Percentiles rank a stretch among this genome's conserved stretches.
phyloP scores from a whole-genome alignment of 441 rosid genomes.

The Pelargonium citronellum region DNA sequence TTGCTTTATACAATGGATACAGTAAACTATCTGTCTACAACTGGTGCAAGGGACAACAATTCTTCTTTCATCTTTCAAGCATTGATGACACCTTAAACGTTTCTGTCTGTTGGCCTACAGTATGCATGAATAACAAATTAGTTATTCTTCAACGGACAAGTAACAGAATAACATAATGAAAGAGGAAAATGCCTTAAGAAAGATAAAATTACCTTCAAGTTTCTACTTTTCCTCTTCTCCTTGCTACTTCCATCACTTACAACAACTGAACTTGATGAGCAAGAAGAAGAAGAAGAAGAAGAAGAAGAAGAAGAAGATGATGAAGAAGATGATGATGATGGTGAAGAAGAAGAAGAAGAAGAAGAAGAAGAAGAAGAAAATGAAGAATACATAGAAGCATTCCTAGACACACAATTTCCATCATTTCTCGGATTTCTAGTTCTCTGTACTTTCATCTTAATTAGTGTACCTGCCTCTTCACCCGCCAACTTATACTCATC shows the following conservation, averaged over 20 bases:
- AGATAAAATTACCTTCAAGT: constrained; percentile 30
- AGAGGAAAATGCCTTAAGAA: constrained; percentile 10
- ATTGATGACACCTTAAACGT: constrained; percentile 66
- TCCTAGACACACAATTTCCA: background rate
- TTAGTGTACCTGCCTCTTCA: constrained; percentile 21
- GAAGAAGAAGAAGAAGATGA: background rate
- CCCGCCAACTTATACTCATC: constrained; percentile 14
- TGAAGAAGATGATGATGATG: constrained; percentile 19
- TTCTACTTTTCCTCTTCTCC: constrained; percentile 19
- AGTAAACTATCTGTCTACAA: constrained; percentile 54
- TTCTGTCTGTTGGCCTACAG: constrained; percentile 24
- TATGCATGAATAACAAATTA: background rate
- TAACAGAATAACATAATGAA: background rate
- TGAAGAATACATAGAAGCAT: constrained; percentile 10
- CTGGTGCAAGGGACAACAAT: constrained; percentile 51
- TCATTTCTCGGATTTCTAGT: constrained; percentile 10
- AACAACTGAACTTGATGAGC: constrained; percentile 22
- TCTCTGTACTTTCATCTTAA: constrained; percentile 26
- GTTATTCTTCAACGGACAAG: constrained; percentile 12
- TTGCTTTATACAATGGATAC: constrained; percentile 55
- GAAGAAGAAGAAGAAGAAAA: too few relatives aligned
- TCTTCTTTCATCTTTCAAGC: constrained; percentile 56
- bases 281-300: too few relatives aligned
- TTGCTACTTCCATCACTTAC: constrained; percentile 24
- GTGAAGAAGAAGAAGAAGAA: too few relatives aligned